Conservation (phyloP, 179 eudicot species). For the Patellifolia procumbens region DNA sequence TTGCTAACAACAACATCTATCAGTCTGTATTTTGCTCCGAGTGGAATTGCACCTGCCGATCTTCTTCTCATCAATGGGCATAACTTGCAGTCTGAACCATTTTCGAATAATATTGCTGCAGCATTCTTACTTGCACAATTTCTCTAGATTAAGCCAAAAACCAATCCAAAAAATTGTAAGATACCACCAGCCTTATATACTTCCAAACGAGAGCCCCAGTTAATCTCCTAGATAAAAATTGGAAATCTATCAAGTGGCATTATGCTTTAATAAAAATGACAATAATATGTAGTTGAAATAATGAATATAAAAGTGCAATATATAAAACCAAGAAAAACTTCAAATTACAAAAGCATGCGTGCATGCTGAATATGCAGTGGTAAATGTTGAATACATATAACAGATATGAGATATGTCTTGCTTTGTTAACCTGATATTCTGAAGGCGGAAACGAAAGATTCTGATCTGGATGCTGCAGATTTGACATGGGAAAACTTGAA, state of each 20-base stretch:
- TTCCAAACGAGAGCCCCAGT: too few species aligned
- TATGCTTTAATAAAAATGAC: too few species aligned
- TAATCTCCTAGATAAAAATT: too few species aligned
- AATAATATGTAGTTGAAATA: too few species aligned
- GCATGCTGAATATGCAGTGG: too few species aligned
- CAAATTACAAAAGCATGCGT: too few species aligned
- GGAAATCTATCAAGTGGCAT: too few species aligned
- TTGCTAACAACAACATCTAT: conserved; percentile 84
- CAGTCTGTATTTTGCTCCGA: conserved; percentile 72
- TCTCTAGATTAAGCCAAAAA: conserved; percentile 6
- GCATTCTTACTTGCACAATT: conserved; percentile 46
- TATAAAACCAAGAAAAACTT: too few species aligned
- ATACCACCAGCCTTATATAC: background rate
- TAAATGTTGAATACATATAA: too few species aligned
- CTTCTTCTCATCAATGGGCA: conserved; percentile 74
- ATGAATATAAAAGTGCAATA: too few species aligned
- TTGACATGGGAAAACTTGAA: conserved; percentile 27
- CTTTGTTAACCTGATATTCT: conserved; percentile 75
- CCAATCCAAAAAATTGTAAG: background rate
- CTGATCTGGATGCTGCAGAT: conserved; percentile 36
- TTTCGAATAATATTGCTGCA: conserved; percentile 79
- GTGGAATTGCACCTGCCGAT: conserved; percentile 72
- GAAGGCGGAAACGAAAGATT: conserved; percentile 35
- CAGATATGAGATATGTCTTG: too few species aligned
- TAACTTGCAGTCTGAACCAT: conserved; percentile 55